A percentile compares a stretch with the other conserved stretches of the same genome.
Conservation (phyloP, 352 stramenopile genomes). For the Globisporangium lucens region DNA sequence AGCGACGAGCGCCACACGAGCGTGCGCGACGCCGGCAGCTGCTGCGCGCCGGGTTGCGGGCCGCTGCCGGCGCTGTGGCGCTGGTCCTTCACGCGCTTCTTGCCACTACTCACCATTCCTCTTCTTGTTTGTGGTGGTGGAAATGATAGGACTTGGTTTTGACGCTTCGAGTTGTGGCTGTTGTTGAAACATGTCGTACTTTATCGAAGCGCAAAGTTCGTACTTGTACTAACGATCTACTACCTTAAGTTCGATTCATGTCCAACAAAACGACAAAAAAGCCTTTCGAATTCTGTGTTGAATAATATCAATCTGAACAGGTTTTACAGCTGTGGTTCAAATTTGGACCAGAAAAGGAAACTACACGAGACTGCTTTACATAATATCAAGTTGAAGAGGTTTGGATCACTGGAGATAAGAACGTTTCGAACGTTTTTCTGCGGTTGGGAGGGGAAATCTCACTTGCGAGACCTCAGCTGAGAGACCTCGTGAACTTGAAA, state of each 20-base stretch:
- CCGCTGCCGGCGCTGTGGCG: slow-evolving; percentile 18
- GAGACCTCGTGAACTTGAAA: background rate
- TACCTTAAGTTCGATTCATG: too few relatives aligned
- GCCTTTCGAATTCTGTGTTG: background rate
- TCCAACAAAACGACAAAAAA: too few relatives aligned
- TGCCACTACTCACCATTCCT: slow-evolving; percentile 67
- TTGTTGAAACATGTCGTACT: background rate
- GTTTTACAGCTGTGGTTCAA: background rate
- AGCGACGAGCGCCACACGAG: slow-evolving; percentile 69
- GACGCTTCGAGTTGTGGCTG: slow-evolving; percentile 1
- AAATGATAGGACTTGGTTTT: background rate
- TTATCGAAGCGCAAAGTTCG: background rate
- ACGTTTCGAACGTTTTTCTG: background rate
- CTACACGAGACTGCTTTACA: background rate
- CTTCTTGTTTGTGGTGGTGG: background rate
- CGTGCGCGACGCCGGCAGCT: slow-evolving; percentile 33
- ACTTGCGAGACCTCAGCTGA: background rate
- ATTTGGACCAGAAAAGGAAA: background rate
- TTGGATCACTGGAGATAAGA: background rate
- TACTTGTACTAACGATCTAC: background rate
- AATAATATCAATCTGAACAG: background rate
- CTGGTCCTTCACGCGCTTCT: slow-evolving; percentile 35
- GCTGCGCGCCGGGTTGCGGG: slow-evolving; percentile 2
- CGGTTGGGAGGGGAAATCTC: background rate
- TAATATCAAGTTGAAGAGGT: background rate